phyloP scores from a whole-genome alignment of 129 eudicot genomes.

The Erigeron canadensis region DNA sequence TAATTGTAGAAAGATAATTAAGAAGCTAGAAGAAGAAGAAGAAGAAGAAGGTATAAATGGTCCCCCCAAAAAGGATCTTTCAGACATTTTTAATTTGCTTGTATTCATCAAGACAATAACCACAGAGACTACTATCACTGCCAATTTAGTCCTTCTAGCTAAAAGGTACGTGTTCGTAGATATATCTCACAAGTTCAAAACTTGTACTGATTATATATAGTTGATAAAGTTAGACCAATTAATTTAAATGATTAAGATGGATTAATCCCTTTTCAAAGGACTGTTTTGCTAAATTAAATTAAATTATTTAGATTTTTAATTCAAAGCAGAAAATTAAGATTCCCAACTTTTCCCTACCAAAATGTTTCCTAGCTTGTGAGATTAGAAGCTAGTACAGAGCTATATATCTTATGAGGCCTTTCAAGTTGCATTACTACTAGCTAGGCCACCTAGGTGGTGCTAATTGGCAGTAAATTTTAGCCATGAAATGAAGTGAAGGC shows the following conservation, averaged over 20 bases:
- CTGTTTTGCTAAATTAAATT: neutral
- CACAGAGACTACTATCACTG: constrained; percentile 26
- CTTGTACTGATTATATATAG: neutral
- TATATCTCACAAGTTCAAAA: constrained; percentile 6
- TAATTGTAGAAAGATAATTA: constrained; percentile 28
- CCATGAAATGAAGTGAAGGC: constrained; percentile 19
- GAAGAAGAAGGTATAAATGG: no score
- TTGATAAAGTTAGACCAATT: no score
- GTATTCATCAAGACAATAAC: constrained; percentile 23
- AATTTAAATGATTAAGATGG: no score
- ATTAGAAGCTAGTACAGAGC: no score
- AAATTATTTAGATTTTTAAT: no score
- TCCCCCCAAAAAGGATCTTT: constrained; percentile 22
- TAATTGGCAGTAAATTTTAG: no score
- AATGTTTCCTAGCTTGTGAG: no score
- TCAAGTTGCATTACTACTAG: no score
- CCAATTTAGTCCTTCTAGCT: neutral
- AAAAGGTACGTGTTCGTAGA: constrained; percentile 20
- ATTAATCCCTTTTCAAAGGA: constrained; percentile 2
- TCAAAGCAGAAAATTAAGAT: no score
- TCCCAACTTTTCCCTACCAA: no score
- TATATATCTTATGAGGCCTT: no score
- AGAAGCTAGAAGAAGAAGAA: constrained; percentile 15
- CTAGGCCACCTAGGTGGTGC: no score
- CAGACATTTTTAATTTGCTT: constrained; percentile 33